Percentiles rank a stretch among this genome's conserved stretches.
Evolutionary conservation across 176 grass and related monocot species (phyloP).

Genomic region (Oryza coarctata): DNA sequence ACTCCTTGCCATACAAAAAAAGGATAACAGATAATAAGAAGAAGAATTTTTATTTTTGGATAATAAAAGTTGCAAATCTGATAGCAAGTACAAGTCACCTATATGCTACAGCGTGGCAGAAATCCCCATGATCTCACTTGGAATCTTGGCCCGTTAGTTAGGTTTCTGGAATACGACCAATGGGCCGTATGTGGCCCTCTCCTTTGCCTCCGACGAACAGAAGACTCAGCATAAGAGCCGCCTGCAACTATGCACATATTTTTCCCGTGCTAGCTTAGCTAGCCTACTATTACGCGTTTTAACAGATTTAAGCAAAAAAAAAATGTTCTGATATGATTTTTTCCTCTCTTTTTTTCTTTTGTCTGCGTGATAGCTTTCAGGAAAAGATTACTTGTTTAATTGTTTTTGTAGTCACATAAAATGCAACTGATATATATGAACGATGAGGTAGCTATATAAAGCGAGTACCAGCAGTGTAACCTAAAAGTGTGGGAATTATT

Average conservation of each 20-base stretch:
- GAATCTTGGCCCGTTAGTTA: background rate
- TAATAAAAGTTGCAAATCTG: too few species aligned
- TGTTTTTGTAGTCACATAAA: background rate
- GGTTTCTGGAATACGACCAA: background rate
- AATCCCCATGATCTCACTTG: too few species aligned
- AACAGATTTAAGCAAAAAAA: background rate
- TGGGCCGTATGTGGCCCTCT: background rate
- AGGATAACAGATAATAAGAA: background rate
- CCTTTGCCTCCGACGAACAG: background rate
- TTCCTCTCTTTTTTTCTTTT: background rate
- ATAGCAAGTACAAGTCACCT: too few species aligned
- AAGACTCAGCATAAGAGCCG: too few species aligned
- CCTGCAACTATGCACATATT: too few species aligned
- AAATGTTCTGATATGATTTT: background rate
- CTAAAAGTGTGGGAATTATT: too few species aligned
- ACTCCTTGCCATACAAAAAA: background rate
- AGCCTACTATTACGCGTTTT: background rate
- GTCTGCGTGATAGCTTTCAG: background rate
- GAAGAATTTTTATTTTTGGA: too few species aligned
- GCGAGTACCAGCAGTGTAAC: background rate
- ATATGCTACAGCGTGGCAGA: too few species aligned
- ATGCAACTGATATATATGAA: background rate
- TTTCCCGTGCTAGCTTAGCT: too few species aligned
- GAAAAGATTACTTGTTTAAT: background rate
- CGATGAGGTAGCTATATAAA: background rate